Conservation (phyloP, 306 rosid species). For the Lithocarpus polystachyus region DNA sequence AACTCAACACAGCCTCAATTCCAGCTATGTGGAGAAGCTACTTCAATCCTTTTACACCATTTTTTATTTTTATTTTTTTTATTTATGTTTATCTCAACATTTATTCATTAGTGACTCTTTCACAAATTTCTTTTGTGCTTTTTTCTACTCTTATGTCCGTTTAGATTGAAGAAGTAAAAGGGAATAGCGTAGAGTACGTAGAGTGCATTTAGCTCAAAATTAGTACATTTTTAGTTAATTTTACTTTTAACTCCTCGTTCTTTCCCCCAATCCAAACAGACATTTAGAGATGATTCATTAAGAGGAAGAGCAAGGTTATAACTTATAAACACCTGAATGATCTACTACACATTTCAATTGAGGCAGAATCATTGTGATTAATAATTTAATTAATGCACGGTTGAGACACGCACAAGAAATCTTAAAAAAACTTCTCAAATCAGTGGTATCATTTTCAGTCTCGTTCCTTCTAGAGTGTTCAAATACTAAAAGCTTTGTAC, state of each 20-base stretch:
- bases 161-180: too few relatives aligned
- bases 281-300: constrained; percentile 66
- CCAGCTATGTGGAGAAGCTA: too few relatives aligned
- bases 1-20: constrained; percentile 1
- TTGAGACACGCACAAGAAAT: constrained; percentile 86
- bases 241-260: rapidly evolving
- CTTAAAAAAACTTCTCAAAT: constrained; percentile 85
- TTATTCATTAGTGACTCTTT: constrained; percentile 9
- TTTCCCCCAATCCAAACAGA: too few relatives aligned
- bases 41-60: not conserved
- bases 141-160: not conserved
- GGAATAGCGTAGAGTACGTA: too few relatives aligned
- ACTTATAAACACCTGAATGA: constrained; percentile 83
- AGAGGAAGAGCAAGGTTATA: constrained; percentile 71
- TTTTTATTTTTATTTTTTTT: too few relatives aligned
- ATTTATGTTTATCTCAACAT: not conserved
- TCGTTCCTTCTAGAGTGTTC: not conserved
- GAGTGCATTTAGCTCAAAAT: too few relatives aligned
- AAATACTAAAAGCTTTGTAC: not conserved
- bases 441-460: constrained; percentile 56
- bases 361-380: constrained; percentile 75
- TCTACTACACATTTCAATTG: constrained; percentile 80
- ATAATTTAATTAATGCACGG: constrained; percentile 27
- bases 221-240: too few relatives aligned
- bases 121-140: constrained; percentile 14